Conservation (phyloP, 2,329 filamentous ascomycete species). For the Microcera coccophila region DNA sequence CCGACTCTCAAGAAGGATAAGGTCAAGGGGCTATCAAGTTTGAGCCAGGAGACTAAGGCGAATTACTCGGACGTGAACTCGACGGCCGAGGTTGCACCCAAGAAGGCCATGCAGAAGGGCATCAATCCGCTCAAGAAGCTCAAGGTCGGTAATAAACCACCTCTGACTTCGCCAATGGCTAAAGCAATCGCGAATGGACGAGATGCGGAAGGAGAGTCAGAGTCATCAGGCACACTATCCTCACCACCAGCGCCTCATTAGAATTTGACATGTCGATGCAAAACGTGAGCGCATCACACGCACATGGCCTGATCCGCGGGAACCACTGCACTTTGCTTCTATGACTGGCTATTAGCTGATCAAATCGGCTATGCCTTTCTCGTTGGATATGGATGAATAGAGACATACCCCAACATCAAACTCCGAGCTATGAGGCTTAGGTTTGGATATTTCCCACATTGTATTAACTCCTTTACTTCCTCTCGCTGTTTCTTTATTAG, state of each 20-base stretch:
- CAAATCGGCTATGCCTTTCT: not conserved
- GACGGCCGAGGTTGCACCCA: slow-evolving; percentile 31
- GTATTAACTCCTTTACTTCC: slow-evolving; percentile 14
- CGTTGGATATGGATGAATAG: slow-evolving; percentile 28
- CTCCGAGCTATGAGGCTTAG: not conserved
- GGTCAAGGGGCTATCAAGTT: slow-evolving; percentile 46
- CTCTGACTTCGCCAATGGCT: slow-evolving; percentile 46
- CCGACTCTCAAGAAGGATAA: slow-evolving; percentile 52
- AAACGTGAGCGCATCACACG: not conserved
- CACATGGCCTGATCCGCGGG: not conserved
- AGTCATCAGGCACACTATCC: slow-evolving; percentile 54
- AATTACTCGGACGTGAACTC: slow-evolving; percentile 27
- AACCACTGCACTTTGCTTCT: not conserved
- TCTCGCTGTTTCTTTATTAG: slow-evolving; percentile 23
- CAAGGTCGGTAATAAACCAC: slow-evolving; percentile 43
- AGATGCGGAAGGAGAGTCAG: slow-evolving; percentile 50
- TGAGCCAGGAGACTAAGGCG: slow-evolving; percentile 47
- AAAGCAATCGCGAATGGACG: slow-evolving; percentile 40
- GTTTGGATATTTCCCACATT: slow-evolving; percentile 1
- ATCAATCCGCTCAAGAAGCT: slow-evolving; percentile 42
- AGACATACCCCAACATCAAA: slow-evolving; percentile 14
- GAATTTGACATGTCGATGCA: not conserved
- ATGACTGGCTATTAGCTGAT: not conserved
- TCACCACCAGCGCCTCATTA: slow-evolving; percentile 42
- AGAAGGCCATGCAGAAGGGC: slow-evolving; percentile 35